Evolutionary conservation across 2,329 filamentous ascomycete genomes (phyloP), one percentile per base, ranked within the genome.

Genomic region (Colletotrichum australisinense): DNA sequence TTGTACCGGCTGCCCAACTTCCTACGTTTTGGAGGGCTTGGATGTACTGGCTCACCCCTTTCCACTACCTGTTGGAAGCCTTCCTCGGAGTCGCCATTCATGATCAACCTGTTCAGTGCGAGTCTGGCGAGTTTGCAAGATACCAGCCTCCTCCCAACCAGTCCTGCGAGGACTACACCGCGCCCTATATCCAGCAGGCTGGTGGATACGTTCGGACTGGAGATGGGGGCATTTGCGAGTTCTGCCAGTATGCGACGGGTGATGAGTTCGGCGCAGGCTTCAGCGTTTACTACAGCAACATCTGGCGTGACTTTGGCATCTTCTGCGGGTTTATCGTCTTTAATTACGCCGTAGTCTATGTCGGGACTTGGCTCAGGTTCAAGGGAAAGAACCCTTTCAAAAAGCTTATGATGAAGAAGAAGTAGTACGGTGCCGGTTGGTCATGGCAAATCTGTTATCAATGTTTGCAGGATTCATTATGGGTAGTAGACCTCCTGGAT

Each of bases 21-120:
- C 89, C 90, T 0, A 80, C 84, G 1, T 94, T 94, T 79, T 94
- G 92, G 92, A 84, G 86, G 16, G 81, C 81, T 8, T 90, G 88
- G 88, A 90, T 92, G 89, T 93, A 93, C 80, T 90, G 88, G 81
- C 84, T 93, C 26, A 91, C 91, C 0, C 92, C 92, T 0, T 93
- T 93, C 80, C 88, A 89, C 74, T 94, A 94, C 76, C 85, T 93
- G 0, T 81, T 94, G 2, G 90, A 92, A 77, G 91, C 86, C 0
- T 86, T 93, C 65, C 83, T 94, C 1, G 88, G 85, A 0, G 86
- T 88, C 16, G 83, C 89, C 0, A 85, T 89, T 0, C 86, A 91
- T 74, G 82, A 87, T 0, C 83, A 91, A 22, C 86, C 87, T 0
- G 86, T 94, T 19, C 74, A 79, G 7, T 94, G 92, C 74, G 81